Evolutionary conservation across 805 yeast genomes (phyloP).

Genomic region (Yamadazyma paraphyllophila): DNA sequence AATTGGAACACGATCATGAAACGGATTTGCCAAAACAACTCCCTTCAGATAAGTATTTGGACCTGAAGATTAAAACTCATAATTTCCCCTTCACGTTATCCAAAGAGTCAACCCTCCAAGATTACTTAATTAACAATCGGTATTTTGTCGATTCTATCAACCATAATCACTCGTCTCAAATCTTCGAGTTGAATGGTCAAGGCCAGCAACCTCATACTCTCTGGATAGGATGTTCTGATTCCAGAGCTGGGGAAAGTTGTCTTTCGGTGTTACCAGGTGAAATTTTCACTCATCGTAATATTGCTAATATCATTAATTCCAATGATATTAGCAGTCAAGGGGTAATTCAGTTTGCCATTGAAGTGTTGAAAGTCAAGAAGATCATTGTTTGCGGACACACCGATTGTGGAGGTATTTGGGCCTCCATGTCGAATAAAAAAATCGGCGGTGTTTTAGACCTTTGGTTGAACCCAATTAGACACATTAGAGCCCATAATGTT

Average conservation of each 20-base stretch:
- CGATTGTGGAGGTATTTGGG: constrained; percentile 92
- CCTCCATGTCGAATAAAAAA: constrained; percentile 62
- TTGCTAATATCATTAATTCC: constrained; percentile 73
- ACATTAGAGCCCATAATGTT: constrained; percentile 61
- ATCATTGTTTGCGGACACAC: constrained; percentile 91
- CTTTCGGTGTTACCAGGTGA: constrained; percentile 86
- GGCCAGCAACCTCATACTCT: constrained; percentile 93
- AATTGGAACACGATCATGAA: constrained; percentile 37
- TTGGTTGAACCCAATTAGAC: constrained; percentile 69
- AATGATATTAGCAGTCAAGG: constrained; percentile 74
- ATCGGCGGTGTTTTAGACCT: constrained; percentile 69
- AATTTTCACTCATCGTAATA: constrained; percentile 82
- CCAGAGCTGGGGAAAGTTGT: constrained; percentile 80
- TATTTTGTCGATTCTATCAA: constrained; percentile 46
- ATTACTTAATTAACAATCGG: constrained; percentile 48
- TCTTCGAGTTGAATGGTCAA: constrained; percentile 63
- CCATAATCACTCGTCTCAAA: constrained; percentile 47
- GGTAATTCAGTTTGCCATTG: constrained; percentile 84
- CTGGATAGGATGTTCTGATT: constrained; percentile 94
- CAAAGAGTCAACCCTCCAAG: constrained; percentile 47
- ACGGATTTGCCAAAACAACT: constrained; percentile 24
- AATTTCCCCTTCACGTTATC: constrained; percentile 47
- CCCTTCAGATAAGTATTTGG: not conserved
- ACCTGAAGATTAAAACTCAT: constrained; percentile 8
- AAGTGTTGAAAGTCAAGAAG: constrained; percentile 75